phyloP scores from a whole-genome alignment of 1,284 basidiomycete species.

The Ganoderma leucocontextum region DNA sequence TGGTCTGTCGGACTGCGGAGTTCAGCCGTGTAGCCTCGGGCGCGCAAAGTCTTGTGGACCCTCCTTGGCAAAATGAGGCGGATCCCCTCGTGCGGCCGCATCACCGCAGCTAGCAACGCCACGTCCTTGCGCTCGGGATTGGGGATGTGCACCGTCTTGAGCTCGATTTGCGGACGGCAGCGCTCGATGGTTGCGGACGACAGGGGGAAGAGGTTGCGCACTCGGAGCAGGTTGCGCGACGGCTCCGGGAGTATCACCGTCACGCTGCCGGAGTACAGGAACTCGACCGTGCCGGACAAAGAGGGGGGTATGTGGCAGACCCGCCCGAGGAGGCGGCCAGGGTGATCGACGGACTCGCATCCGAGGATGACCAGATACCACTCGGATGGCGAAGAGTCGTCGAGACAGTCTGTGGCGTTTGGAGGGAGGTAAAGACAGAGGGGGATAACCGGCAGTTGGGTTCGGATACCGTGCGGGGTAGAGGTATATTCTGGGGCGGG shows the following conservation, averaged over 20 bases:
- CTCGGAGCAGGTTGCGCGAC: neutral
- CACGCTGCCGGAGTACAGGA: neutral
- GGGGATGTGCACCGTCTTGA: neutral
- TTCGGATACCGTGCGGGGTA: neutral
- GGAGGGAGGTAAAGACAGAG: neutral
- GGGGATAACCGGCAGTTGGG: neutral
- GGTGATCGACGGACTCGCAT: neutral
- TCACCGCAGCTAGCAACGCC: neutral
- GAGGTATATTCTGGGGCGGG: neutral
- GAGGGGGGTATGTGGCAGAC: neutral
- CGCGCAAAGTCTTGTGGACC: neutral
- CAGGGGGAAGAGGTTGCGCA: neutral
- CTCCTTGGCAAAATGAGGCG: neutral
- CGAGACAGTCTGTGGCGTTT: neutral
- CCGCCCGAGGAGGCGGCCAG: neutral
- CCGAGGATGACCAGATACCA: conserved; percentile 1
- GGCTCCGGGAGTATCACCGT: neutral
- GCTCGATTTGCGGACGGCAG: neutral
- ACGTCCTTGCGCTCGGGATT: neutral
- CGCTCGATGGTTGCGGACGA: neutral
- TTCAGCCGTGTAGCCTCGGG: neutral
- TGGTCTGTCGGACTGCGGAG: neutral
- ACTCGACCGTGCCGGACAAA: neutral
- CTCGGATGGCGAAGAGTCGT: neutral
- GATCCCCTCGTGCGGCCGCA: neutral